Evolutionary conservation across 2,329 filamentous ascomycete species (phyloP).

Genomic region (Triangularia verruculosa): DNA sequence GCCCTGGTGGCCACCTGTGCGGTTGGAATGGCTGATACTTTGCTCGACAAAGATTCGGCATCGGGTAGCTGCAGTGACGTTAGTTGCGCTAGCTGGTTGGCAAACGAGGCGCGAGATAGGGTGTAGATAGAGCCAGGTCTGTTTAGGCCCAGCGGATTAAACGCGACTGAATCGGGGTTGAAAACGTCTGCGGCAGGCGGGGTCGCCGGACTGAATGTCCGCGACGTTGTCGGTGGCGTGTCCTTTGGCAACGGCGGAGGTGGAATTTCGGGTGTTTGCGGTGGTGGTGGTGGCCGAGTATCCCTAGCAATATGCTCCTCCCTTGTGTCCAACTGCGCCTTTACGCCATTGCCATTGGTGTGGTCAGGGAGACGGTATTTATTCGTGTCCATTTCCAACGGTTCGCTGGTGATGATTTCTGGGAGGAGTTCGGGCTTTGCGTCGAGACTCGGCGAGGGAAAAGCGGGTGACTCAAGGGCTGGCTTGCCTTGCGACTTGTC

Average conservation of each 20-base stretch:
- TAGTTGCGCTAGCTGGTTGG: constrained; percentile 86
- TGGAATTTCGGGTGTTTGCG: constrained; percentile 36
- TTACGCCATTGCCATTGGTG: constrained; percentile 64
- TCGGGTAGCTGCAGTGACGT: constrained; percentile 88
- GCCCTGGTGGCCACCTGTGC: constrained; percentile 80
- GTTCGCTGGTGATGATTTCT: constrained; percentile 49
- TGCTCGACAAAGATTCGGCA: constrained; percentile 76
- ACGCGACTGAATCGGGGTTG: constrained; percentile 53
- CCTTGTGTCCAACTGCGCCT: constrained; percentile 56
- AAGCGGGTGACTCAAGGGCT: constrained; percentile 29
- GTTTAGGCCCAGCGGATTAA: constrained; percentile 62
- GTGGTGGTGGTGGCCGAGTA: constrained; percentile 33
- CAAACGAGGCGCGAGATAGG: constrained; percentile 86
- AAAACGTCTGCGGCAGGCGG: constrained; percentile 38
- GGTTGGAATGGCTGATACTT: constrained; percentile 80
- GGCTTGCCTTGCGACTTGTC: constrained; percentile 22
- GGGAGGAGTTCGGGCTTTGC: constrained; percentile 43
- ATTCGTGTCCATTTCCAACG: constrained; percentile 65
- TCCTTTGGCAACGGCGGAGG: constrained; percentile 53
- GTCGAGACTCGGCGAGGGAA: constrained; percentile 30
- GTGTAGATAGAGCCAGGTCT: constrained; percentile 89
- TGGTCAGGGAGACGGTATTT: constrained; percentile 74
- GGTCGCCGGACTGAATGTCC: constrained; percentile 26
- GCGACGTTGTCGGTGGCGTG: constrained; percentile 41
- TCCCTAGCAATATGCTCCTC: constrained; percentile 56